These are phyloP conservation scores for Linum tenue DNA, from an alignment of 345 rosid species.

Conservation along the genomic window DNA sequence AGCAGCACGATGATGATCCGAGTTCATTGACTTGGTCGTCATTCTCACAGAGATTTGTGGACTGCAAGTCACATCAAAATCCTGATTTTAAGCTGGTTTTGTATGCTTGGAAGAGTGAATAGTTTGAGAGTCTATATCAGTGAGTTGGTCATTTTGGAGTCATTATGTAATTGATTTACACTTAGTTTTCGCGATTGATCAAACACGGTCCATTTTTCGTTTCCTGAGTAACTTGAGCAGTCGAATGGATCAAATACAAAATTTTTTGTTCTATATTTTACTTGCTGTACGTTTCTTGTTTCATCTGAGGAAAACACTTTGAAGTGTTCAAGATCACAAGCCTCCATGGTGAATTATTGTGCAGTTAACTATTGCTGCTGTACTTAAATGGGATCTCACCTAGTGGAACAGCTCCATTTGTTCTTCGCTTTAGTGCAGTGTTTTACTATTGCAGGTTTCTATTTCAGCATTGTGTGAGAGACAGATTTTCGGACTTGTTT, in stretches of 20 bases:
- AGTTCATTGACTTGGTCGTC: slow-evolving; percentile 45
- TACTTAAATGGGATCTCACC: too few species aligned
- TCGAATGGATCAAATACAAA: slow-evolving; percentile 22
- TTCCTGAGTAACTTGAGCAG: slow-evolving; percentile 24
- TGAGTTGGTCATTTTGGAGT: too few species aligned
- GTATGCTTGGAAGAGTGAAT: slow-evolving; percentile 92
- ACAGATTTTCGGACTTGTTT: too few species aligned
- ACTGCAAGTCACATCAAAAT: slow-evolving; percentile 45
- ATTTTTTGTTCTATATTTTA: slow-evolving; percentile 16
- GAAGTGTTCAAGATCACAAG: too few species aligned
- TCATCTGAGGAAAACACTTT: too few species aligned
- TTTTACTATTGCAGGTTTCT: too few species aligned
- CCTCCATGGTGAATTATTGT: too few species aligned
- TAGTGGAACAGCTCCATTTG: too few species aligned
- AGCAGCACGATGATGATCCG: slow-evolving; percentile 16
- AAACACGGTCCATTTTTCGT: slow-evolving; percentile 1
- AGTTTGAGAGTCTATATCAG: slow-evolving; percentile 9
- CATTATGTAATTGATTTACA: not conserved
- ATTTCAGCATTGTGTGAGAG: too few species aligned
- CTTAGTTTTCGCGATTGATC: not conserved
- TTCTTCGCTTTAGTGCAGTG: too few species aligned
- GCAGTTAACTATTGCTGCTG: too few species aligned
- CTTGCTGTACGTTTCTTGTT: too few species aligned
- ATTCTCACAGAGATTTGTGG: slow-evolving; percentile 54
- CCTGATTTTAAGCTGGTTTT: slow-evolving; percentile 69